A percentile compares a stretch with the other conserved stretches of the same genome.
These are phyloP conservation scores for Pestalotiopsis sp. DNA, from an alignment of 2,329 filamentous ascomycete species.

Conservation along the genomic window DNA sequence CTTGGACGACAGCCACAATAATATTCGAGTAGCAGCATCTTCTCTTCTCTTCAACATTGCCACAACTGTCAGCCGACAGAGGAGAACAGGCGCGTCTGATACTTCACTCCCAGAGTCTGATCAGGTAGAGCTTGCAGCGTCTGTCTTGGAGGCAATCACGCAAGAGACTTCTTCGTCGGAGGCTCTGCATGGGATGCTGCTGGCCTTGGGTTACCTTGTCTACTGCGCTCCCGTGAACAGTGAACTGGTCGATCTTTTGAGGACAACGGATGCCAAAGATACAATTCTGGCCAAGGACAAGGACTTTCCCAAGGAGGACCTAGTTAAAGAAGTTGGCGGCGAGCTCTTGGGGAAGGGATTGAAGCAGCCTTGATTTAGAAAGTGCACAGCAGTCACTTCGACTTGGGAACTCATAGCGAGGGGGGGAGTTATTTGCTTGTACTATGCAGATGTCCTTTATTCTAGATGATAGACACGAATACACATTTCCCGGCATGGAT, in stretches of 20 bases:
- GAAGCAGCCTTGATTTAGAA: conserved; percentile 10
- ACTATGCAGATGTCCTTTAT: too few species aligned
- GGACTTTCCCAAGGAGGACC: conserved; percentile 56
- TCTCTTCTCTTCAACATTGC: conserved; percentile 85
- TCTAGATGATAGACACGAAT: too few species aligned
- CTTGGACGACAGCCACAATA: conserved; percentile 74
- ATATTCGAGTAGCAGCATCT: conserved; percentile 78
- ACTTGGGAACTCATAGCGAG: too few species aligned
- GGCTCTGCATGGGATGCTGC: conserved; percentile 74
- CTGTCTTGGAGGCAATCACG: conserved; percentile 72
- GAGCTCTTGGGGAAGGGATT: conserved; percentile 57
- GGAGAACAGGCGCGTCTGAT: conserved; percentile 56
- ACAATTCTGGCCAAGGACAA: conserved; percentile 62
- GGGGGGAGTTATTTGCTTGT: too few species aligned
- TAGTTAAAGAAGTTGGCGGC: conserved; percentile 58
- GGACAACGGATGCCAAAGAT: conserved; percentile 73
- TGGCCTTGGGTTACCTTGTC: conserved; percentile 75
- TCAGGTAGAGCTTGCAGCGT: conserved; percentile 81
- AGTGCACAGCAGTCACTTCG: too few species aligned
- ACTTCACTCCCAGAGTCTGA: conserved; percentile 68
- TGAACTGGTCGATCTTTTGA: conserved; percentile 78
- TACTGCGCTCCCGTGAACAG: conserved; percentile 73
- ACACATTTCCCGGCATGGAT: too few species aligned
- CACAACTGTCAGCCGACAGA: conserved; percentile 67
- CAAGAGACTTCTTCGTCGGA: conserved; percentile 66